Percentiles rank a stretch among this genome's conserved stretches.
Evolutionary conservation across 768 basidiomycete species (phyloP).

Genomic region (Hydnomerulius pinastri): DNA sequence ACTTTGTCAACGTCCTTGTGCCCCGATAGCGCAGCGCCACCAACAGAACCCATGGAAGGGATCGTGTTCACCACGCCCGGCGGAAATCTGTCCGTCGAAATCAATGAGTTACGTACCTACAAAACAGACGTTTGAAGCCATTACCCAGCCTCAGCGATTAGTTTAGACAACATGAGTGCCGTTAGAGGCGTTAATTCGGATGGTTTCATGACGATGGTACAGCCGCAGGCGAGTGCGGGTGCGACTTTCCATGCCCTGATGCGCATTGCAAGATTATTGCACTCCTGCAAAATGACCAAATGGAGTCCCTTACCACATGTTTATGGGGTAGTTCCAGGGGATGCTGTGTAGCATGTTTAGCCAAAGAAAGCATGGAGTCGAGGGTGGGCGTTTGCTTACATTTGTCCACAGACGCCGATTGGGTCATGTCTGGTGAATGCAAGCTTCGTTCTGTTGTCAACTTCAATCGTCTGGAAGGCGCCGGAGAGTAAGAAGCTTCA

Average conservation of each 20-base stretch:
- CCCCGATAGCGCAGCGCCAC: conserved; percentile 80
- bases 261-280: conserved; percentile 1
- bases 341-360: conserved; percentile 48
- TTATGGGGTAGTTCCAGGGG: conserved; percentile 93
- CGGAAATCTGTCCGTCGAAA: conserved; percentile 63
- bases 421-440: conserved; percentile 89
- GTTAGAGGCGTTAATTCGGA: conserved; percentile 86
- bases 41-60: conserved; percentile 77
- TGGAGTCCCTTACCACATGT: conserved; percentile 60
- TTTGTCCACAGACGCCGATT: conserved; percentile 94
- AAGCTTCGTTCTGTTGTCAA: conserved; percentile 77
- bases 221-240: conserved; percentile 88
- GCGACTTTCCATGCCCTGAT: conserved; percentile 88
- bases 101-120: conserved; percentile 16
- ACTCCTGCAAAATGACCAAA: conserved; percentile 3
- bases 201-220: conserved; percentile 94
- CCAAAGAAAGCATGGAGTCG: conserved; percentile 9
- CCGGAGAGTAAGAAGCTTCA: conserved; percentile 6
- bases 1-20: conserved; percentile 92
- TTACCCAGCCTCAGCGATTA: conserved; percentile 83
- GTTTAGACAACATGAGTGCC: conserved; percentile 79
- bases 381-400: conserved; percentile 46
- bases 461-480: conserved; percentile 63
- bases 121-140: conserved; percentile 13
- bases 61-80: conserved; percentile 90